These are phyloP conservation scores for Groenewaldozyma auringiensis DNA, from an alignment of 1,139 yeast genomes.

Conservation along the genomic window DNA sequence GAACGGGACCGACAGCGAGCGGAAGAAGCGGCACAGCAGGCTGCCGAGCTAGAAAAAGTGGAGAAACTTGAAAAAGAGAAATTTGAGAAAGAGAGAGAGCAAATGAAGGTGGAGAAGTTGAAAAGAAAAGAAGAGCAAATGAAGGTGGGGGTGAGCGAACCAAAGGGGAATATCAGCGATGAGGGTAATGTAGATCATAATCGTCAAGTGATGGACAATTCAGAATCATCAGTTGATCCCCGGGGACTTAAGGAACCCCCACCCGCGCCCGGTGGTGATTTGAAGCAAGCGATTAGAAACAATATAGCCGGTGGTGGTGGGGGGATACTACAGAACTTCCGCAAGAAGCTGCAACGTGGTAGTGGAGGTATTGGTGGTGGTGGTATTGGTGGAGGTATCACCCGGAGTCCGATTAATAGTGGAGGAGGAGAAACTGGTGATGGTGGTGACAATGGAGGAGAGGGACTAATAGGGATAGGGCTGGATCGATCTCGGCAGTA, in stretches of 20 bases:
- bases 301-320: neutral
- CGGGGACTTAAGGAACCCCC: no score
- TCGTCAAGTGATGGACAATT: no score
- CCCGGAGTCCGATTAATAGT: no score
- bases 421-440: no score
- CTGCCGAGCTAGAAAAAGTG: neutral
- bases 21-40: neutral
- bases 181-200: no score
- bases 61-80: neutral
- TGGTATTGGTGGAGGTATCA: no score
- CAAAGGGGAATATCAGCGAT: neutral
- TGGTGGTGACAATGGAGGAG: neutral
- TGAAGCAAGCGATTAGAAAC: no score
- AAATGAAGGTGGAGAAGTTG: neutral
- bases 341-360: neutral
- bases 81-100: neutral
- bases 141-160: neutral
- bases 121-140: neutral
- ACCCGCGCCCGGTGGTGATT: no score
- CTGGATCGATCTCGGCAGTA: neutral
- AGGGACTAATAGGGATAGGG: neutral
- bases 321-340: neutral
- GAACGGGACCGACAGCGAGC: neutral
- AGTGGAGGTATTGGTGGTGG: no score
- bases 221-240: no score